These are phyloP conservation scores for Fonsecaea multimorphosa DNA, from an alignment of 2,329 filamentous ascomycete genomes.

Conservation along the genomic window DNA sequence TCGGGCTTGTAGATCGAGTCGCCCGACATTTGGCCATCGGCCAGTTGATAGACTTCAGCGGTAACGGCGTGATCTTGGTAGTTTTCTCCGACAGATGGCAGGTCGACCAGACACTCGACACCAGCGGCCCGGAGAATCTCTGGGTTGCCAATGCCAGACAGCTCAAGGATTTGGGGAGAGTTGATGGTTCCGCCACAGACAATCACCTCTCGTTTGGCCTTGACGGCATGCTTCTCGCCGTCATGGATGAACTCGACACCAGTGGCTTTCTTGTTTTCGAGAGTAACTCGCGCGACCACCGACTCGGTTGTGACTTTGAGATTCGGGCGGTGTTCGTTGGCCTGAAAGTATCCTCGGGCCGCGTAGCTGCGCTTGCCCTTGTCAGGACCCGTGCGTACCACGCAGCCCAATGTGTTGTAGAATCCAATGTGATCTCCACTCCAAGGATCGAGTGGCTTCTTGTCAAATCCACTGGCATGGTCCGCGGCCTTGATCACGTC, in stretches of 20 bases:
- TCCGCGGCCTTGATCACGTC: constrained; percentile 37
- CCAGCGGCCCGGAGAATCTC: constrained; percentile 51
- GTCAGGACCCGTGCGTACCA: constrained; percentile 35
- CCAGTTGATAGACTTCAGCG: constrained; percentile 25
- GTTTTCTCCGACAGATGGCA: constrained; percentile 56
- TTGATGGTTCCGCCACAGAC: constrained; percentile 64
- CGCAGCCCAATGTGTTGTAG: constrained; percentile 35
- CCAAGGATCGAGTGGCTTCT: constrained; percentile 37
- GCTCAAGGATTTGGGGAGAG: constrained; percentile 65
- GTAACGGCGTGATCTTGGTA: constrained; percentile 56
- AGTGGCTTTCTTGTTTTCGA: constrained; percentile 47
- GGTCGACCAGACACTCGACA: constrained; percentile 53
- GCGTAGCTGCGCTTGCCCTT: constrained; percentile 49
- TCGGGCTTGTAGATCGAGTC: constrained; percentile 44
- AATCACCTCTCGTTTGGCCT: constrained; percentile 59
- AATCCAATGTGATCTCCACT: constrained; percentile 38
- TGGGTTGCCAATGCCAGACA: constrained; percentile 64
- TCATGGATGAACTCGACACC: constrained; percentile 53
- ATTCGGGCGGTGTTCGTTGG: constrained; percentile 50
- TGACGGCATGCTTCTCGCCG: constrained; percentile 46
- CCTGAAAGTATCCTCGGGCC: constrained; percentile 50
- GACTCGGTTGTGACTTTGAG: constrained; percentile 57
- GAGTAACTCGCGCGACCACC: constrained; percentile 54
- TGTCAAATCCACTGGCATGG: constrained; percentile 30
- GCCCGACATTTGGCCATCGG: constrained; percentile 34